phyloP scores from a whole-genome alignment of 768 basidiomycete genomes.

The Boletus vinaceobasis region DNA sequence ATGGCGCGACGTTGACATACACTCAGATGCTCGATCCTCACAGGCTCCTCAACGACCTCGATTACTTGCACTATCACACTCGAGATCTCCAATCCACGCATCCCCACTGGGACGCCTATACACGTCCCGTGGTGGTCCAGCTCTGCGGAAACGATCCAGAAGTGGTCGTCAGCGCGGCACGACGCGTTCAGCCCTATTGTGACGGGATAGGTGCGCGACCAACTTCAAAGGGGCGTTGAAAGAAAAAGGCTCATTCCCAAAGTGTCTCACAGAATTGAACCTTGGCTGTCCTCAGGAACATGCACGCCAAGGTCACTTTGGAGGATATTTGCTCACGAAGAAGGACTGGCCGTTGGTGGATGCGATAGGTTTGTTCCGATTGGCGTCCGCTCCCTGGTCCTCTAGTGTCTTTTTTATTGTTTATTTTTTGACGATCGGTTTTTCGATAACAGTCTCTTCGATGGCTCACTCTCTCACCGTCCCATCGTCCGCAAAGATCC shows the following conservation, averaged over 20 bases:
- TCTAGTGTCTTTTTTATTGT: neutral
- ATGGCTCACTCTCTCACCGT: constrained; percentile 62
- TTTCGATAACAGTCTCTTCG: constrained; percentile 48
- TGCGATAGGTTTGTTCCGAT: constrained; percentile 52
- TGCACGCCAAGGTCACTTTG: constrained; percentile 64
- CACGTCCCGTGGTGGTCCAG: constrained; percentile 63
- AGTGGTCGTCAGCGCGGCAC: constrained; percentile 55
- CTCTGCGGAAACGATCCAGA: constrained; percentile 72
- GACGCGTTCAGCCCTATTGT: constrained; percentile 55
- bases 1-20: constrained; percentile 67
- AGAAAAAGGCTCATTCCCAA: neutral
- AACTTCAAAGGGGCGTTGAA: neutral
- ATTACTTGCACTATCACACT: constrained; percentile 62
- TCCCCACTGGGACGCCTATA: constrained; percentile 16
- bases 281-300: constrained; percentile 76
- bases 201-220: constrained; percentile 59
- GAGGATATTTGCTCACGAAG: constrained; percentile 70
- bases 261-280: constrained; percentile 57
- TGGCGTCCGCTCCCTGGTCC: neutral
- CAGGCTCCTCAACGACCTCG: constrained; percentile 56
- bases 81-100: constrained; percentile 45
- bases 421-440: no score
- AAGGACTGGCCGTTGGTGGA: constrained; percentile 71
- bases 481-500: constrained; percentile 64
- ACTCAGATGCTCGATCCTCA: constrained; percentile 76